These are phyloP conservation scores for Ogataea kodamae DNA, from an alignment of 805 yeast species.

Conservation along the genomic window DNA sequence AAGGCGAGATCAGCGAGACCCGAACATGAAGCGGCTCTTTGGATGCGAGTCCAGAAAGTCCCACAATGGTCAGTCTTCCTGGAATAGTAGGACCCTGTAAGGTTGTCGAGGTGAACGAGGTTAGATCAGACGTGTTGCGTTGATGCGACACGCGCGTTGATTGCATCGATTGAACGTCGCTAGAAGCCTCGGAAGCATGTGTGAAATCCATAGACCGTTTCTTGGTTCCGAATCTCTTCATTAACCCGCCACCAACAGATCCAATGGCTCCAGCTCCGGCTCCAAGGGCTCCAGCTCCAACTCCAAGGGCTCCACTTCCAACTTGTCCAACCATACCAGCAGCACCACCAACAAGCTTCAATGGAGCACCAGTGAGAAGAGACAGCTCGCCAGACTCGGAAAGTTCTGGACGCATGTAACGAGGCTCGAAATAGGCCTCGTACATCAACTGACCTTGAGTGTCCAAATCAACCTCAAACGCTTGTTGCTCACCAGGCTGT, in stretches of 20 bases:
- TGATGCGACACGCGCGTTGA: constrained; percentile 27
- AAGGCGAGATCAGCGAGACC: constrained; percentile 39
- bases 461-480: constrained; percentile 47
- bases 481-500: constrained; percentile 39
- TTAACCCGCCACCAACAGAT: constrained; percentile 35
- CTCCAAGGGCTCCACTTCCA: constrained; percentile 40
- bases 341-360: constrained; percentile 33
- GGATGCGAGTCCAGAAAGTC: constrained; percentile 24
- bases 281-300: constrained; percentile 41
- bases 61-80: constrained; percentile 52
- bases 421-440: constrained; percentile 55
- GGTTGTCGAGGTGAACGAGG: constrained; percentile 37
- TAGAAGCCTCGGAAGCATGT: constrained; percentile 17
- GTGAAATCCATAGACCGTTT: constrained; percentile 17
- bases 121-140: constrained; percentile 29
- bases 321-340: constrained; percentile 40
- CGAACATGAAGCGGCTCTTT: constrained; percentile 45
- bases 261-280: constrained; percentile 40
- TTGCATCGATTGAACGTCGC: constrained; percentile 38
- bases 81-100: constrained; percentile 40
- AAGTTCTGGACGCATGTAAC: constrained; percentile 62
- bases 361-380: constrained; percentile 37
- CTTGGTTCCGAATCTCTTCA: constrained; percentile 18
- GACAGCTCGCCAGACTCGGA: constrained; percentile 43
- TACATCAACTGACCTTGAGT: constrained; percentile 65